Percentiles rank a stretch among this genome's conserved stretches.
phyloP scores from a whole-genome alignment of 1,284 basidiomycete genomes.

The Albatrellus sp. region DNA sequence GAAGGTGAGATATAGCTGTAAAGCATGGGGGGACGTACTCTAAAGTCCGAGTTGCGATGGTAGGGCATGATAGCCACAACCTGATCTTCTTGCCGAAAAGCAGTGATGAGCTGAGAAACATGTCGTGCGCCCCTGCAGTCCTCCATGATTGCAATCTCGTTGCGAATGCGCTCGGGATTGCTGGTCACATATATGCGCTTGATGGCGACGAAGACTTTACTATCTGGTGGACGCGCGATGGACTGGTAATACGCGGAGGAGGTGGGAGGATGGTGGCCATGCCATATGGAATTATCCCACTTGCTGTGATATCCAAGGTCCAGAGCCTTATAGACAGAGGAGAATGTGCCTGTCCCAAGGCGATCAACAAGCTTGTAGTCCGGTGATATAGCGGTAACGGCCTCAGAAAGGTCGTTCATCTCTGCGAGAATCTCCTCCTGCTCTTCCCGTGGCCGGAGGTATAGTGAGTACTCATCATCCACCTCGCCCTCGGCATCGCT shows the following conservation, averaged over 20 bases:
- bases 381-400: conserved; percentile 50
- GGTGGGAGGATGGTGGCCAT: conserved; percentile 43
- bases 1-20: conserved; percentile 1
- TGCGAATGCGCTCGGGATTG: conserved; percentile 84
- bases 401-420: conserved; percentile 50
- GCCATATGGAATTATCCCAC: conserved; percentile 80
- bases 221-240: conserved; percentile 23
- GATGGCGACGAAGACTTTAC: conserved; percentile 78
- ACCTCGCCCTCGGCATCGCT: conserved; percentile 25
- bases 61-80: conserved; percentile 94
- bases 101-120: conserved; percentile 87
- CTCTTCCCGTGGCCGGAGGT: conserved; percentile 53
- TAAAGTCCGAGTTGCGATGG: conserved; percentile 85
- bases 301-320: conserved; percentile 67
- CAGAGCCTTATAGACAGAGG: conserved; percentile 94
- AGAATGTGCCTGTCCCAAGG: conserved; percentile 95
- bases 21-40: conserved; percentile 39
- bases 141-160: conserved; percentile 92
- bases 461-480: conserved; percentile 48
- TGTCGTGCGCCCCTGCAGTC: conserved; percentile 73
- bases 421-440: conserved; percentile 66
- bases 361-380: conserved; percentile 83
- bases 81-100: conserved; percentile 87
- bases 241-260: conserved; percentile 55
- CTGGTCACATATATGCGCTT: conserved; percentile 98